These are phyloP conservation scores for Solanum virginianum DNA, from an alignment of 257 asterid species.

Conservation along the genomic window DNA sequence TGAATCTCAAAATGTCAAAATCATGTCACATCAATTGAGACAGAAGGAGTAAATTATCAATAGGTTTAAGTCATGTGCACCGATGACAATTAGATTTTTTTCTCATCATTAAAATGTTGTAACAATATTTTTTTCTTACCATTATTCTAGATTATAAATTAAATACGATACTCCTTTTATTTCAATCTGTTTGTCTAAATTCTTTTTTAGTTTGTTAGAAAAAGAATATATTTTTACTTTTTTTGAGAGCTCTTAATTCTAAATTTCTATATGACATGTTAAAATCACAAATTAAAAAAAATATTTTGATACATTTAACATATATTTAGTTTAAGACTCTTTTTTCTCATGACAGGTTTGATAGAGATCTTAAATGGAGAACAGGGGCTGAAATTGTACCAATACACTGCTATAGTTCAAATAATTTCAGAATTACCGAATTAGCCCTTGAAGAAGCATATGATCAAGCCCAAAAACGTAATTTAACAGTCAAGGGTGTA, in stretches of 20 bases:
- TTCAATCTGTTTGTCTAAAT: too few species aligned
- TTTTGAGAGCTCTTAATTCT: not conserved
- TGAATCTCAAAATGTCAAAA: too few species aligned
- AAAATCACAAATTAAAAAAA: too few species aligned
- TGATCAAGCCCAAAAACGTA: slow-evolving; percentile 4
- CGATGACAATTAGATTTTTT: not conserved
- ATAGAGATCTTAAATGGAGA: slow-evolving; percentile 36
- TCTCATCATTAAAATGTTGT: not conserved
- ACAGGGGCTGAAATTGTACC: slow-evolving; percentile 30
- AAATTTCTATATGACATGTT: not conserved
- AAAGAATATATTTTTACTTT: too few species aligned
- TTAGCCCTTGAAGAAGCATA: slow-evolving; percentile 23
- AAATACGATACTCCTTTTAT: too few species aligned
- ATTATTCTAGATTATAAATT: not conserved
- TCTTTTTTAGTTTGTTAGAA: not conserved
- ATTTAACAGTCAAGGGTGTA: slow-evolving; percentile 13
- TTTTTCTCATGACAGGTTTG: slow-evolving; percentile 9
- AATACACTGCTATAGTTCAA: slow-evolving; percentile 15
- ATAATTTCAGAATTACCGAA: slow-evolving; percentile 17
- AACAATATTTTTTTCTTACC: not conserved
- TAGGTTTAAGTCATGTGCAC: not conserved
- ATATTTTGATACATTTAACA: too few species aligned
- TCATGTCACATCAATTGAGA: not conserved
- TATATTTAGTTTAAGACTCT: too few species aligned
- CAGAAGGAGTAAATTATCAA: not conserved